Evolutionary conservation across 257 asterid species (phyloP).

Genomic region (Solanum pimpinellifolium): DNA sequence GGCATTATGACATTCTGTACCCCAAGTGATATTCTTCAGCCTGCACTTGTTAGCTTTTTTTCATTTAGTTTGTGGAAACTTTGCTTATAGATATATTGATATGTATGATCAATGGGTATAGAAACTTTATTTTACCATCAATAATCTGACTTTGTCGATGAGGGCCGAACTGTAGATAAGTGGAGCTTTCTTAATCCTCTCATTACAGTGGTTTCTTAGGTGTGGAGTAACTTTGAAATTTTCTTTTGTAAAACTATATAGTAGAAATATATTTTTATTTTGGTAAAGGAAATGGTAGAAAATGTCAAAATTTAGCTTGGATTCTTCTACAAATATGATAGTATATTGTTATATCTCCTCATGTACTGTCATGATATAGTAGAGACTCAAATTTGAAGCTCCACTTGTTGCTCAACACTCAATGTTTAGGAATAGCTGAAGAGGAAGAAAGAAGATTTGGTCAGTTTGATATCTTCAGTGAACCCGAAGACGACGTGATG

Average conservation of each 20-base stretch:
- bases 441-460: background rate
- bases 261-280: too few species aligned
- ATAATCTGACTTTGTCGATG: background rate
- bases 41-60: background rate
- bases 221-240: background rate
- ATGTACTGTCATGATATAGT: background rate
- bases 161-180: background rate
- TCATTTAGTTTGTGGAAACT: background rate
- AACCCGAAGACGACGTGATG: too few species aligned
- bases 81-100: background rate
- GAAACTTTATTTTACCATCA: background rate
- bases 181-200: background rate
- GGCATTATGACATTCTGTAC: conserved; percentile 53
- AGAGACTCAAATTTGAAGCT: background rate
- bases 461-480: background rate
- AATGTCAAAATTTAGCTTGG: too few species aligned
- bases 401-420: background rate
- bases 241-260: background rate
- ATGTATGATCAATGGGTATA: background rate
- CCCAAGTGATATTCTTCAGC: conserved; percentile 27
- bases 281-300: too few species aligned
- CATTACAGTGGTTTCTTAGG: background rate
- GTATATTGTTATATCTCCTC: too few species aligned
- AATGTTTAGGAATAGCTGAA: background rate
- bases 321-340: too few species aligned